phyloP scores from a whole-genome alignment of 495 filamentous ascomycete species.

The Penicillium soppii region DNA sequence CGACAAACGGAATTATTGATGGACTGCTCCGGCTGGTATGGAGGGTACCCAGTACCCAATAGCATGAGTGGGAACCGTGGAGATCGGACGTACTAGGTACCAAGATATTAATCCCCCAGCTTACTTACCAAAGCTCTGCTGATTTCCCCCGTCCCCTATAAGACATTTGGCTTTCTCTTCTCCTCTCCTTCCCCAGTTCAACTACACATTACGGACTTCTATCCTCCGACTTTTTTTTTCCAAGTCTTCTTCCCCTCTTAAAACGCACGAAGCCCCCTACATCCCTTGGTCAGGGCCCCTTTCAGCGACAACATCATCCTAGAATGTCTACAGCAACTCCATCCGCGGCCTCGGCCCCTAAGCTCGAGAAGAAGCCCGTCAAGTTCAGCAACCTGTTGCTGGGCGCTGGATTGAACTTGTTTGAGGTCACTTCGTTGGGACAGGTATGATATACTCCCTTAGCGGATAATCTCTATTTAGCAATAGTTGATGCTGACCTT shows the following conservation, averaged over 20 bases:
- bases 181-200: conserved; percentile 12
- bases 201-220: conserved; percentile 5
- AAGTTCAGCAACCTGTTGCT: conserved; percentile 99
- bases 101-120: conserved; percentile 16
- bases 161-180: conserved; percentile 15
- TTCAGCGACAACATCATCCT: conserved; percentile 48
- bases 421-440: conserved; percentile 88
- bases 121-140: conserved; percentile 7
- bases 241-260: conserved; percentile 11
- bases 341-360: conserved; percentile 47
- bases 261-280: conserved; percentile 76
- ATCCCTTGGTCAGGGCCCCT: conserved; percentile 92
- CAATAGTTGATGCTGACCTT: conserved; percentile 17
- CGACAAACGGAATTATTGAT: conserved; percentile 3
- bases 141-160: conserved; percentile 19
- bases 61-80: conserved; percentile 22
- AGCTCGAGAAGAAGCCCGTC: conserved; percentile 97
- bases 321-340: conserved; percentile 53
- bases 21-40: conserved; percentile 16
- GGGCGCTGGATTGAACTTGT: conserved; percentile 96
- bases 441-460: conserved; percentile 57
- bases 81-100: conserved; percentile 12
- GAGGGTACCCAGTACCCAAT: conserved; percentile 28
- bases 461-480: background rate
- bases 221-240: conserved; percentile 8